These are phyloP conservation scores for Gilbertella persicaria DNA, from an alignment of 371 early-diverging fungal genomes.

Conservation along the genomic window DNA sequence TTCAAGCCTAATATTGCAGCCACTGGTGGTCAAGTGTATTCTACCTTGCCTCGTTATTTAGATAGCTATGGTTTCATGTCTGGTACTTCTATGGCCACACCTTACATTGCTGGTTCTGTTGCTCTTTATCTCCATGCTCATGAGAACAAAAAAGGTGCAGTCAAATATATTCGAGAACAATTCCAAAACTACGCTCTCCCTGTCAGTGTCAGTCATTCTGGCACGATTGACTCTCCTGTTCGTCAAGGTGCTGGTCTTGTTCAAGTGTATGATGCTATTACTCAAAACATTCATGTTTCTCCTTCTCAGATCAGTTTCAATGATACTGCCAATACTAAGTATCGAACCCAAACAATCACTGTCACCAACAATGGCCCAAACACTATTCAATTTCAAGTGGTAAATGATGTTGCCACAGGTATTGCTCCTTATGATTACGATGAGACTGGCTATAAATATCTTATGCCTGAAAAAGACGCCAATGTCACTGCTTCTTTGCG, in stretches of 20 bases:
- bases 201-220: neutral
- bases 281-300: constrained; percentile 41
- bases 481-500: constrained; percentile 56
- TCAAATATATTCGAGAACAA: constrained; percentile 14
- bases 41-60: constrained; percentile 52
- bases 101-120: constrained; percentile 67
- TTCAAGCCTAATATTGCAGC: constrained; percentile 60
- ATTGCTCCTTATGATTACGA: constrained; percentile 38
- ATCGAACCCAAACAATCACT: constrained; percentile 33
- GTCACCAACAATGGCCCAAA: constrained; percentile 56
- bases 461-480: constrained; percentile 21
- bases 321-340: constrained; percentile 45
- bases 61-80: constrained; percentile 57
- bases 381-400: constrained; percentile 45
- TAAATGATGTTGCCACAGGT: constrained; percentile 38
- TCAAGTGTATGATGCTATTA: constrained; percentile 61
- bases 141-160: constrained; percentile 5
- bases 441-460: constrained; percentile 26
- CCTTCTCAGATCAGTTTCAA: constrained; percentile 69
- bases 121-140: constrained; percentile 55
- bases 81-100: constrained; percentile 72
- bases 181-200: constrained; percentile 52
- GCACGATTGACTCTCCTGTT: constrained; percentile 26
- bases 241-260: constrained; percentile 74
- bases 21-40: constrained; percentile 69